phyloP scores from a whole-genome alignment of 768 basidiomycete species.

The Mycena amicta region DNA sequence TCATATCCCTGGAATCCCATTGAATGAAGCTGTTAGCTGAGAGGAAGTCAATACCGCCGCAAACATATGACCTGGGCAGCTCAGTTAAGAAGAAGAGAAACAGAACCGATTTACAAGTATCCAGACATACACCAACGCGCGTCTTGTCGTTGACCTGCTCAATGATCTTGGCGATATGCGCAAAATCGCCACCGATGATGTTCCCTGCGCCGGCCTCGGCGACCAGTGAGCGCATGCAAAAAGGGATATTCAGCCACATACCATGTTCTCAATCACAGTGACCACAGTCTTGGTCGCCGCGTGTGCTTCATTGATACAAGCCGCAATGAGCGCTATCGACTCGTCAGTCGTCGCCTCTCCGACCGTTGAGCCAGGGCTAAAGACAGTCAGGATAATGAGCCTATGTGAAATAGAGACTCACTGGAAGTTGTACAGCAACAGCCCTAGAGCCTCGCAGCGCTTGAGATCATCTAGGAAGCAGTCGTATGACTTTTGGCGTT shows the following conservation, averaged over 20 bases:
- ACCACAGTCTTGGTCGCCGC: slow-evolving; percentile 55
- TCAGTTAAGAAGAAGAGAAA: background rate
- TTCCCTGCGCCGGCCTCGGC: slow-evolving; percentile 77
- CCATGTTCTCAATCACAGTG: slow-evolving; percentile 86
- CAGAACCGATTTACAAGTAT: slow-evolving; percentile 62
- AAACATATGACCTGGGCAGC: slow-evolving; percentile 68
- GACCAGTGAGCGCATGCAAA: background rate
- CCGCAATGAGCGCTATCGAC: slow-evolving; percentile 66
- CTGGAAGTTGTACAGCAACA: slow-evolving; percentile 85
- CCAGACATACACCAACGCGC: slow-evolving; percentile 80
- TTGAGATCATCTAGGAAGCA: slow-evolving; percentile 85
- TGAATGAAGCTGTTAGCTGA: background rate
- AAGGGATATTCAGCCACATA: slow-evolving; percentile 22
- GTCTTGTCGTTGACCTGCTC: slow-evolving; percentile 68
- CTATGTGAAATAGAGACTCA: slow-evolving; percentile 39
- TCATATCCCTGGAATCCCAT: slow-evolving; percentile 66
- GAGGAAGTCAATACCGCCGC: slow-evolving; percentile 56
- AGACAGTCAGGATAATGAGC: too few species aligned
- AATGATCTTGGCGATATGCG: slow-evolving; percentile 72
- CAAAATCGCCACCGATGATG: slow-evolving; percentile 72
- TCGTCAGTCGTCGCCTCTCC: slow-evolving; percentile 63
- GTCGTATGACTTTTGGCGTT: slow-evolving; percentile 69
- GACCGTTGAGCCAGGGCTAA: slow-evolving; percentile 82
- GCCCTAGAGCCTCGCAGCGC: slow-evolving; percentile 75
- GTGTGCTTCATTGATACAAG: slow-evolving; percentile 76